Conservation (phyloP, 805 yeast genomes). For the Scheffersomyces lignosus region DNA sequence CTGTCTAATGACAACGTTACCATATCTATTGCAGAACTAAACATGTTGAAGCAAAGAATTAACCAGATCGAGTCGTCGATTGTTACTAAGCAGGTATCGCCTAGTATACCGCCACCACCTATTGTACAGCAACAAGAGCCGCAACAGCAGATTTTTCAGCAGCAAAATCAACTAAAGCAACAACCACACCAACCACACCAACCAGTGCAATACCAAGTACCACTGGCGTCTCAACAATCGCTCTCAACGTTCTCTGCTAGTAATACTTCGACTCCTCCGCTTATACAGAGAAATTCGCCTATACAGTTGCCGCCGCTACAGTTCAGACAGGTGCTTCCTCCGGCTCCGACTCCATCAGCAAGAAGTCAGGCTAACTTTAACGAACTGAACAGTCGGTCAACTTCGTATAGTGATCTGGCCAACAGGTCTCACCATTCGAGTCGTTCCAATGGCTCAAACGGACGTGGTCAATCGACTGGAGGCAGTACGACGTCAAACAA, state of each 20-base stretch:
- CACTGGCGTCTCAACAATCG: neutral
- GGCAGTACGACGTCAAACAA: no score
- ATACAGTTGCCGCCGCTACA: neutral
- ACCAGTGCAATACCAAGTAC: neutral
- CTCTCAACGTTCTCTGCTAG: neutral
- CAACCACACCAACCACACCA: neutral
- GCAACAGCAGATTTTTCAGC: neutral
- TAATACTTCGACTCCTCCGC: neutral
- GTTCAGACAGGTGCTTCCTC: slow-evolving; percentile 1
- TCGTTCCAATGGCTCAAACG: no score
- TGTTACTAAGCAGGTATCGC: neutral
- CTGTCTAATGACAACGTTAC: neutral
- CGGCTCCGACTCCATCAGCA: slow-evolving; percentile 1
- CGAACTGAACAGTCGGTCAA: no score
- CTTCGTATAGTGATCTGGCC: no score
- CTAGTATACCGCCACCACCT: neutral
- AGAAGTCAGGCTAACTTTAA: no score
- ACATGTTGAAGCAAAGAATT: slow-evolving; percentile 14
- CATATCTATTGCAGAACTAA: slow-evolving; percentile 11
- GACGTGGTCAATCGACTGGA: no score
- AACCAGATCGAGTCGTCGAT: slow-evolving; percentile 10
- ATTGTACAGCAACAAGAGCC: neutral
- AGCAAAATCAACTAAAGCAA: no score
- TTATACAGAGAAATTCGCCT: neutral
- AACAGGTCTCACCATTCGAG: no score